Evolutionary conservation across 441 rosid species (phyloP), one percentile per base, ranked within the genome.

Genomic region (Brassica balearica): DNA sequence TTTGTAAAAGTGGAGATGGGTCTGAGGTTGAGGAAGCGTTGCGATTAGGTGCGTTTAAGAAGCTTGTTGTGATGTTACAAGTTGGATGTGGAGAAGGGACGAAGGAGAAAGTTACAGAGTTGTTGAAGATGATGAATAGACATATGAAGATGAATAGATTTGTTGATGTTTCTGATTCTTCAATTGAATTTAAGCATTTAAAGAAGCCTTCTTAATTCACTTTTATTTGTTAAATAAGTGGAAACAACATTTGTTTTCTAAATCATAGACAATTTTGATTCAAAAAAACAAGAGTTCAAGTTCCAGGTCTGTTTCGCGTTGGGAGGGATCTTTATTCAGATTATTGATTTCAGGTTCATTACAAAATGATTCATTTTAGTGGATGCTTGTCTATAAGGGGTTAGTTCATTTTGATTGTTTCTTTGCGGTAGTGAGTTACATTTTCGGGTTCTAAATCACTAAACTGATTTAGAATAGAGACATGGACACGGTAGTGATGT

Each of bases 11-110:
- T 23, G 81, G 81, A 5, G 86, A 87, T 46, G 83, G 79, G 2
- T 41, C 78, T 68, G 68, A 87, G 20, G 75, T 76, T 8, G 73
- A 75, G 58, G 95, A 92, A 71, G 93, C 90, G 0, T 88, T 94
- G 77, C 86, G 84, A 48, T 83, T 82, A 61, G 95, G 97, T 8
- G 98, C 92, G 63, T 94, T 94, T 74, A 95, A 94, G 72, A 94
- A 94, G 87, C 87, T 92, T 9, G 60, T 94, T 76, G 62, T 90
- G 85, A 82, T 91, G 23, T 76, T 94, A 81, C 97, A 92, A 65
- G 82, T 92, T 25, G 98, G 97, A 0, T 94, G 98, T 56, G 87
- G 84, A 10, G 93, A 86, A 25, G 82, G 66, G 11, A 90, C 93
- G 0, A 92, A 88, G 84, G 96, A 90, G 83, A 91, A 85, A 72